Base-by-base conservation (phyloP, 2,329 filamentous ascomycete genomes). In the Decorospora gaudefroyi region DNA sequence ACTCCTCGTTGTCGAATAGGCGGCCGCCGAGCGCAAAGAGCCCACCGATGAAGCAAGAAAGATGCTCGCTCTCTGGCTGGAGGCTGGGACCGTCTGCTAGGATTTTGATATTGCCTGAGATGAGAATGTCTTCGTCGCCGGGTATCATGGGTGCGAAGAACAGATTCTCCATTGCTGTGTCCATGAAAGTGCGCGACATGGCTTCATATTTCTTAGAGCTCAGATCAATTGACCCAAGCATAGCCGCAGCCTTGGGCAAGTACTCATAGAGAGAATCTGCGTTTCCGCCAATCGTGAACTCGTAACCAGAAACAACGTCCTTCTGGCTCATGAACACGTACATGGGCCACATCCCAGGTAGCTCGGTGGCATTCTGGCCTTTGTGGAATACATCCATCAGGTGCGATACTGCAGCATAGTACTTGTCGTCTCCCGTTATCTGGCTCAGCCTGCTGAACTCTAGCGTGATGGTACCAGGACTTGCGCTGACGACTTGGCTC, bases 11-110 rank as follows among this genome's bases (percentile, higher is more conserved):
- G 10, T 73, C 67, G 58, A 83, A 83, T 2, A 83, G 59, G 51
- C 78, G 78, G 25, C 80, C 77, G 4, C 78, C 82, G 1, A 84
- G 67, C 0, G 74, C 81, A 52, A 82, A 79, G 79, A 84, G 83
- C 29, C 81, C 82, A 10, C 82, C 82, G 3, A 77, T 73, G 59
- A 83, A 85, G 64, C 82, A 85, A 6, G 74, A 76, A 6, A 84
- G 71, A 64, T 85, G 82, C 33, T 80, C 76, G 29, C 76, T 78
- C 56, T 82, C 74, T 9, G 80, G 73, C 8, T 75, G 69, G 6
- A 68, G 49, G 4, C 40, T 53, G 4, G 59, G 40, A 7, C 52
- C 35, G 3, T 50, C 37, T 4, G 40, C 46, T 55, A 46, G 42
- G 18, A 50, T 34, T 13, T 52, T 47, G 1, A 75, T 69, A 26